Percentiles rank a stretch among this genome's conserved stretches.
phyloP scores from a whole-genome alignment of 768 basidiomycete species.

The Boletus huronensis region DNA sequence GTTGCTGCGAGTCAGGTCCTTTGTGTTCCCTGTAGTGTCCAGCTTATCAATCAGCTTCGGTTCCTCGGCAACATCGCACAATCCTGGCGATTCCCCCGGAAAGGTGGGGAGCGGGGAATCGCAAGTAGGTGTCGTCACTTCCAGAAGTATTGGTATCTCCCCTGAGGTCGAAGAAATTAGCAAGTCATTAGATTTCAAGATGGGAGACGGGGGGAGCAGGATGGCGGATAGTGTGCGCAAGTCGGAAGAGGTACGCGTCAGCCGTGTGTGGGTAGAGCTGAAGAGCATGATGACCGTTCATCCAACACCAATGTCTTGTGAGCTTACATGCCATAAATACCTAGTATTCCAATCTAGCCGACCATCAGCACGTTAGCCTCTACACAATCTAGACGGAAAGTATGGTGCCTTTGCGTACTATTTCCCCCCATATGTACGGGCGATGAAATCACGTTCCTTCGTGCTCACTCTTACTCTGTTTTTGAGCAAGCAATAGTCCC shows the following conservation, averaged over 20 bases:
- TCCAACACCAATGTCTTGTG: neutral
- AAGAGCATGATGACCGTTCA: slow-evolving; percentile 12
- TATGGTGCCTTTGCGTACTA: slow-evolving; percentile 8
- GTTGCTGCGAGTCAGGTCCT: neutral
- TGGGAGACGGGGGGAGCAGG: slow-evolving; percentile 45
- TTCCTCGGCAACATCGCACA: slow-evolving; percentile 8
- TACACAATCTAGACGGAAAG: slow-evolving; percentile 1
- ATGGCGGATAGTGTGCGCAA: slow-evolving; percentile 35
- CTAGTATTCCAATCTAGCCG: slow-evolving; percentile 20
- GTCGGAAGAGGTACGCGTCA: slow-evolving; percentile 41
- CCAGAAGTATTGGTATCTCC: slow-evolving; percentile 51
- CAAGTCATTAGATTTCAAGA: slow-evolving; percentile 39
- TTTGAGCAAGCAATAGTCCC: slow-evolving; percentile 87
- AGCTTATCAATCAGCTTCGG: neutral
- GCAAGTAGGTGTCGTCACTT: slow-evolving; percentile 14
- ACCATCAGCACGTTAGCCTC: slow-evolving; percentile 19
- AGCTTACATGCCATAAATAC: neutral
- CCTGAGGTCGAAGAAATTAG: slow-evolving; percentile 40
- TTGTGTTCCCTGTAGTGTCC: neutral
- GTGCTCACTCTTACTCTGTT: slow-evolving; percentile 41
- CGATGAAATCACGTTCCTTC: slow-evolving; percentile 24
- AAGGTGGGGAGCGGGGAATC: slow-evolving; percentile 1
- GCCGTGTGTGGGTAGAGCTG: slow-evolving; percentile 18
- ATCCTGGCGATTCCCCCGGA: neutral
- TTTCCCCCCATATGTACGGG: slow-evolving; percentile 5